Percentiles rank a stretch among this genome's conserved stretches.
These are phyloP conservation scores for Lecanicillium sp. DNA, from an alignment of 2,329 filamentous ascomycete species.

Conservation along the genomic window DNA sequence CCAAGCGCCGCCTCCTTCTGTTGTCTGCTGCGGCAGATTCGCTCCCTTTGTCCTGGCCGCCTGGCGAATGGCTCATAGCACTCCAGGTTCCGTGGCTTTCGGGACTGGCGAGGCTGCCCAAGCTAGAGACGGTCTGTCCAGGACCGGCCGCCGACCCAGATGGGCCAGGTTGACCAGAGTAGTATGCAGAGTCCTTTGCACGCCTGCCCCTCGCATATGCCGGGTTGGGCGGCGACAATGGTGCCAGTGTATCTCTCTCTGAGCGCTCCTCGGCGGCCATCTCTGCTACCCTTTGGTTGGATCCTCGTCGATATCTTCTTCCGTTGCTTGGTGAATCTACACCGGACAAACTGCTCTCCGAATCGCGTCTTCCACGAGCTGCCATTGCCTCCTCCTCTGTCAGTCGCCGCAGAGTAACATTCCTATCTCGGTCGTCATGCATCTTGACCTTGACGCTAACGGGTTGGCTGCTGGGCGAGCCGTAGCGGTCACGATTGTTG, in stretches of 20 bases:
- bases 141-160: constrained; percentile 32
- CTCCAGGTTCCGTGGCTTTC: constrained; percentile 49
- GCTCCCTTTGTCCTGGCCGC: constrained; percentile 26
- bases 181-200: constrained; percentile 55
- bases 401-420: constrained; percentile 53
- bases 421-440: constrained; percentile 51
- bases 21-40: constrained; percentile 37
- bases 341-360: constrained; percentile 49
- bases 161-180: constrained; percentile 40
- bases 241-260: constrained; percentile 27
- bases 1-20: constrained; percentile 46
- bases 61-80: constrained; percentile 39
- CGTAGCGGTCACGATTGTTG: constrained; percentile 28
- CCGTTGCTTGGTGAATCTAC: constrained; percentile 41
- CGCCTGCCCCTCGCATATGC: constrained; percentile 45
- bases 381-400: constrained; percentile 52
- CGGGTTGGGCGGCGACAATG: constrained; percentile 48
- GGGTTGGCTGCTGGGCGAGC: constrained; percentile 35
- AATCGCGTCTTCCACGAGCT: constrained; percentile 35
- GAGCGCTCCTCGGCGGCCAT: constrained; percentile 38
- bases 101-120: constrained; percentile 40
- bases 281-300: constrained; percentile 38
- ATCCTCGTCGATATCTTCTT: constrained; percentile 47
- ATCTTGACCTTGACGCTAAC: constrained; percentile 54
- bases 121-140: constrained; percentile 36